Base-by-base conservation (phyloP, 495 filamentous ascomycete species). In the Friedmanniomyces simplex region DNA sequence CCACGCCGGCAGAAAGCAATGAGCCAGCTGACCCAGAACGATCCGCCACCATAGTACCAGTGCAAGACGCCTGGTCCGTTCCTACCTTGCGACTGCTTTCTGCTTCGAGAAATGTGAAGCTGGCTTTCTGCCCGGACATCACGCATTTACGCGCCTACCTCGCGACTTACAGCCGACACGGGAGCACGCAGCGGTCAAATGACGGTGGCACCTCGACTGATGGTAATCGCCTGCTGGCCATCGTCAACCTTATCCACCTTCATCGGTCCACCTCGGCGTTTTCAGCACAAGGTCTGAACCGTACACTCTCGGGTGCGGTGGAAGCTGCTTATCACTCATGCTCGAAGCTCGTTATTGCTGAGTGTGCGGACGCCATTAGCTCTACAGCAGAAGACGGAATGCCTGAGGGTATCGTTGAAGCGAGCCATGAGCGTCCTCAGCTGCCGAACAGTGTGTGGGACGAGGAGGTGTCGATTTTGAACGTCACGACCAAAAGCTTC, bases 201-300 rank as follows among this genome's bases (percentile, higher is more conserved):
- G 39, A 46, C 16, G 41, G 43, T 52, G 52, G 32, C 53, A 54
- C 32, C 28, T 32, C 39, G 54, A 32, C 51, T 48, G 20, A 49
- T 32, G 39, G 18, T 3, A 43, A 3, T 6, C 45, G 28, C 16
- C 65, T 80, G 24, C 69, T 95, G 14, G 75, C 82, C 13, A 68
- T 91, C 12, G 79, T 87, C 58, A 81, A 87, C 53, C 74, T 85
- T 46, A 63, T 94, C 12, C 69, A 74, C 28, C 68, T 88, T 36
- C 90, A 95, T 70, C 74, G 74, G n/a, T 69, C 75, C 26, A 91
- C 87, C 4, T 79, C 80, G 54, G 88, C 93, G 63, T 91, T 86
- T 76, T 90, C 86, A 43, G 88, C 84, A 0, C 89, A 95, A 67
- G 90, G 89, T 0, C 68, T 96, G 5, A 80, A 80, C 50, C 80